Percentiles rank a stretch among this genome's conserved stretches.
These are phyloP conservation scores for Forsythia suspensa DNA, from an alignment of 257 asterid genomes.

Conservation along the genomic window DNA sequence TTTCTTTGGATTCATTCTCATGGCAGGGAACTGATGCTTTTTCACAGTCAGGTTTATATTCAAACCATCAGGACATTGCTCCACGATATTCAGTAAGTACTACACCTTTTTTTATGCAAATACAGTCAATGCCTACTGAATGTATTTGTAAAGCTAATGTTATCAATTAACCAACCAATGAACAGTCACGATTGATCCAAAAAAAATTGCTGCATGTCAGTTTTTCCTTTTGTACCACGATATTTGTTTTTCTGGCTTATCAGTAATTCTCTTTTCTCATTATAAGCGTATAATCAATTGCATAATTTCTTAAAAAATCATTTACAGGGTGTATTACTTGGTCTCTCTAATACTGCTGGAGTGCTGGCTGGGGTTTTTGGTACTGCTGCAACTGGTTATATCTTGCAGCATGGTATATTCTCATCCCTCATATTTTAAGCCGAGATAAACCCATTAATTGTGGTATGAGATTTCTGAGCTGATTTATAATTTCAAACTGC, in stretches of 20 bases:
- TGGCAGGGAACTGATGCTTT: constrained; percentile 85
- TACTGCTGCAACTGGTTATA: constrained; percentile 91
- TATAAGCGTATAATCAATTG: background rate
- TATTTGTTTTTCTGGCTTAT: background rate
- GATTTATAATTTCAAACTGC: background rate
- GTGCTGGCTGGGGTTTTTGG: constrained; percentile 93
- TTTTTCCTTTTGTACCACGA: background rate
- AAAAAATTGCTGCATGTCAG: background rate
- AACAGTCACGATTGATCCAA: background rate
- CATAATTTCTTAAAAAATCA: constrained; percentile 1
- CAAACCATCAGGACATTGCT: constrained; percentile 91
- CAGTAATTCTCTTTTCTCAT: background rate
- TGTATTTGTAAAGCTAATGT: background rate
- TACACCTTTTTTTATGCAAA: background rate
- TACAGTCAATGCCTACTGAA: background rate
- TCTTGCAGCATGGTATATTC: constrained; percentile 79
- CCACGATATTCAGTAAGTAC: constrained; percentile 85
- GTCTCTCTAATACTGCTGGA: constrained; percentile 91
- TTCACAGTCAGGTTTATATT: constrained; percentile 89
- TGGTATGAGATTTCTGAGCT: background rate
- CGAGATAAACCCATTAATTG: background rate
- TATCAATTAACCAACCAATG: background rate
- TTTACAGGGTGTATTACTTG: constrained; percentile 85
- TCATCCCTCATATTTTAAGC: constrained; percentile 8
- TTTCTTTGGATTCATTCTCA: constrained; percentile 15